Evolutionary conservation across 441 rosid genomes (phyloP).

Genomic region (Isatis lusitanica): DNA sequence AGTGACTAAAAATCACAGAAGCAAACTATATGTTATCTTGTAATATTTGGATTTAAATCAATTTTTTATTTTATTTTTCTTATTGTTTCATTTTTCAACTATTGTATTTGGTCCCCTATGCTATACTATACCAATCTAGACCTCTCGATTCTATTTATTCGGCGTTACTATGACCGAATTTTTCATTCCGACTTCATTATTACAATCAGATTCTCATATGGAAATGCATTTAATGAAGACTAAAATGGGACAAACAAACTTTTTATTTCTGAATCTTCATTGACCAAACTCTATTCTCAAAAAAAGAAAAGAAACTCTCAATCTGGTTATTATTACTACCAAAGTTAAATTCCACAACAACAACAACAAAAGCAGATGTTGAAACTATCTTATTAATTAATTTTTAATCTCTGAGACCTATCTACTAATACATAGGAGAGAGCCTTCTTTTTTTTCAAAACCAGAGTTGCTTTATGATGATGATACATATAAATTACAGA

Average conservation of each 20-base stretch:
- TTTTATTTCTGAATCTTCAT: background rate
- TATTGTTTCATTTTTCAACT: background rate
- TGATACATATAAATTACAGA: background rate
- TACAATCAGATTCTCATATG: background rate
- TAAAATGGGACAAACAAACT: background rate
- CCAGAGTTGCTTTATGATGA: background rate
- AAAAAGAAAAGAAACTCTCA: background rate
- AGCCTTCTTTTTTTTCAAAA: background rate
- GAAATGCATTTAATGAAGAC: background rate
- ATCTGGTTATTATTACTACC: background rate
- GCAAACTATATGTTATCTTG: background rate
- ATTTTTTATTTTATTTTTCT: background rate
- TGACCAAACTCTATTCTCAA: background rate
- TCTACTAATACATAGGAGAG: conserved; percentile 11
- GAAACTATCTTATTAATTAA: conserved; percentile 17
- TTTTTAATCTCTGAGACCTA: background rate
- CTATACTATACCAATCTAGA: background rate
- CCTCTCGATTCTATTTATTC: background rate
- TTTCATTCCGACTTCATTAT: too few relatives aligned
- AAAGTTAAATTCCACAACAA: background rate
- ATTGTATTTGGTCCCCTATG: background rate
- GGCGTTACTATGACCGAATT: background rate
- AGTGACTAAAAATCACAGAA: too few relatives aligned
- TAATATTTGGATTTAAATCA: background rate
- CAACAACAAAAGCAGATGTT: background rate